Conservation (phyloP, 1,284 basidiomycete species). For the Ceratobasidium theobromae region DNA sequence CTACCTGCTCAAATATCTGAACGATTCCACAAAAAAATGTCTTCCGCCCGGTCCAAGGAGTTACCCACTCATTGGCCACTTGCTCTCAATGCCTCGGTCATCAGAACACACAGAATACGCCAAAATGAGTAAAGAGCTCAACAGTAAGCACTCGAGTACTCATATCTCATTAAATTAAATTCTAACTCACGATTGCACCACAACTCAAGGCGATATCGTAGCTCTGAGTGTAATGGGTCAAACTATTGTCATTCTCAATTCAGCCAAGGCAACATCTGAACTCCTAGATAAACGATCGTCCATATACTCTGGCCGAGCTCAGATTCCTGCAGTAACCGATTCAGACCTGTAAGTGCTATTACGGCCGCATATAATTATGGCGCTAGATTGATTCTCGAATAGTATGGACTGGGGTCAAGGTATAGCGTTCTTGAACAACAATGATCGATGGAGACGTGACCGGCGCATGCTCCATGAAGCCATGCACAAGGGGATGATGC, state of each 20-base stretch:
- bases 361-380: neutral
- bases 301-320: constrained; percentile 21
- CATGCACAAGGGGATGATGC: neutral
- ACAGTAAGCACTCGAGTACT: neutral
- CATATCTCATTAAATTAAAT: too few species aligned
- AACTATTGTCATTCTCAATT: constrained; percentile 12
- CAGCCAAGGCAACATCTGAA: constrained; percentile 7
- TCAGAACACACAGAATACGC: neutral
- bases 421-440: neutral
- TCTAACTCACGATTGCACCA: neutral
- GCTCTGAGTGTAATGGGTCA: constrained; percentile 10
- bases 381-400: neutral
- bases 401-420: constrained; percentile 6
- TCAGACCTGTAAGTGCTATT: neutral
- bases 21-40: neutral
- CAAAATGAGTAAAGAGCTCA: neutral
- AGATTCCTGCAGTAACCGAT: neutral
- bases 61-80: constrained; percentile 9
- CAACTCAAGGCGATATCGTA: constrained; percentile 20
- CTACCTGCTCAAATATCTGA: neutral
- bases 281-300: constrained; percentile 15
- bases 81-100: neutral
- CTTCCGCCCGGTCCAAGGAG: constrained; percentile 25
- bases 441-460: constrained; percentile 18
- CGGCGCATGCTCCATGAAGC: constrained; percentile 15